phyloP scores from a whole-genome alignment of 257 asterid genomes.

The Nyctanthes arbortristis region DNA sequence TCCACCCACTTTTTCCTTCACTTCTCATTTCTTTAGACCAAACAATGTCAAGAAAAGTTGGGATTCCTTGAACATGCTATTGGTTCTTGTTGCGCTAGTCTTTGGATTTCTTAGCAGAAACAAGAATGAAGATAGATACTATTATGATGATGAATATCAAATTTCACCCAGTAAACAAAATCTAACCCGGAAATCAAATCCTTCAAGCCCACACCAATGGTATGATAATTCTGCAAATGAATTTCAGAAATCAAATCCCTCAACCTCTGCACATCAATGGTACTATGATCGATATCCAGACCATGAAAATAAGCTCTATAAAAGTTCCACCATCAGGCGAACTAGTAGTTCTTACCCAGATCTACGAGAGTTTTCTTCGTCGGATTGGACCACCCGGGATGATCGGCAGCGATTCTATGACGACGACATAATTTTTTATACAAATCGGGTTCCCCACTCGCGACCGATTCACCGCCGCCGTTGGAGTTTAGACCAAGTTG shows the following conservation, averaged over 20 bases:
- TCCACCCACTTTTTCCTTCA: slow-evolving; percentile 54
- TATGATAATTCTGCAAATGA: slow-evolving; percentile 21
- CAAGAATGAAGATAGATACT: slow-evolving; percentile 48
- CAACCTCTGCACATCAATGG: slow-evolving; percentile 25
- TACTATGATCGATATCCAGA: slow-evolving; percentile 25
- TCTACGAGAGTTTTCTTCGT: slow-evolving; percentile 48
- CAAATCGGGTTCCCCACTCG: slow-evolving; percentile 36
- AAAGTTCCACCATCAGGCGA: slow-evolving; percentile 41
- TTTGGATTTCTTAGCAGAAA: slow-evolving; percentile 79
- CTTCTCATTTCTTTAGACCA: slow-evolving; percentile 61
- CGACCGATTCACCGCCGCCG: slow-evolving; percentile 55
- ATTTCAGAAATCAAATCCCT: slow-evolving; percentile 26
- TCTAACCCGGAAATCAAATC: slow-evolving; percentile 38
- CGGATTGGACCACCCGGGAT: slow-evolving; percentile 36
- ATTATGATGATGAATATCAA: slow-evolving; percentile 49
- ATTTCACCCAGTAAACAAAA: slow-evolving; percentile 30
- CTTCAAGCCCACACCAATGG: slow-evolving; percentile 43
- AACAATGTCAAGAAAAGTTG: slow-evolving; percentile 74
- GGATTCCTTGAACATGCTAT: slow-evolving; percentile 73
- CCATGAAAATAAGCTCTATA: slow-evolving; percentile 19
- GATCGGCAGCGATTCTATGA: slow-evolving; percentile 52
- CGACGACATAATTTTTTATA: slow-evolving; percentile 50
- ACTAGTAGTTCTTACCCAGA: slow-evolving; percentile 78
- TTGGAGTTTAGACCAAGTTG: slow-evolving; percentile 58
- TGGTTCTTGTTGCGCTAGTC: slow-evolving; percentile 71